Conservation (phyloP, 441 rosid genomes). For the Gossypium schwendimanii region DNA sequence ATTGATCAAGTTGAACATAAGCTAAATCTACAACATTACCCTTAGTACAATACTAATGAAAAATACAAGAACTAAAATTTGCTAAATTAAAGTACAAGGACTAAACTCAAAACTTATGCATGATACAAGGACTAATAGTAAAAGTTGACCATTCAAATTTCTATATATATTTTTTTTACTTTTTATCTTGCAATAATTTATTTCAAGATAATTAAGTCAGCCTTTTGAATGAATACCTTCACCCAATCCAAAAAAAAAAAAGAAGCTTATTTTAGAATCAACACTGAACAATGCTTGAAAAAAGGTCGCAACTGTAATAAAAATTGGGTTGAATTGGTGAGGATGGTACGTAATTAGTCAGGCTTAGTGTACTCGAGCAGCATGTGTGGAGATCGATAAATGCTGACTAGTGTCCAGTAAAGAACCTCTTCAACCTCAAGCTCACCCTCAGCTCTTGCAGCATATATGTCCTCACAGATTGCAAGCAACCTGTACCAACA, state of each 20-base stretch:
- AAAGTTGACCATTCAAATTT: too few species aligned
- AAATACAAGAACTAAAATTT: too few species aligned
- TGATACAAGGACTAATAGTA: too few species aligned
- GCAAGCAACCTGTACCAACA: conserved; percentile 62
- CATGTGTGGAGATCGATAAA: conserved; percentile 97
- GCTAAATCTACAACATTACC: too few species aligned
- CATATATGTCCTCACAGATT: conserved; percentile 91
- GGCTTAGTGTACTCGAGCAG: conserved; percentile 88
- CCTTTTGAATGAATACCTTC: neutral
- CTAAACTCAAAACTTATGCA: too few species aligned
- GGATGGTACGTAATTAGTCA: conserved; percentile 30
- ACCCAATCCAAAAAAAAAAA: neutral
- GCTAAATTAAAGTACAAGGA: too few species aligned
- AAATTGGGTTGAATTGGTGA: neutral
- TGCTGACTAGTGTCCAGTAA: conserved; percentile 95
- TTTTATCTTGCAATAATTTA: too few species aligned
- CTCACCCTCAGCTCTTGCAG: conserved; percentile 97
- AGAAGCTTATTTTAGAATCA: neutral
- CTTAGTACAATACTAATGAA: too few species aligned
- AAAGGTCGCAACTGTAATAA: neutral
- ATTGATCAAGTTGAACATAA: too few species aligned
- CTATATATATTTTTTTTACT: too few species aligned
- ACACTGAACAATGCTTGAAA: neutral
- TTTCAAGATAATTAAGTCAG: too few species aligned
- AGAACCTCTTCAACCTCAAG: conserved; percentile 97